Conservation (phyloP, 116 monocot genomes). For the Iris pallida region DNA sequence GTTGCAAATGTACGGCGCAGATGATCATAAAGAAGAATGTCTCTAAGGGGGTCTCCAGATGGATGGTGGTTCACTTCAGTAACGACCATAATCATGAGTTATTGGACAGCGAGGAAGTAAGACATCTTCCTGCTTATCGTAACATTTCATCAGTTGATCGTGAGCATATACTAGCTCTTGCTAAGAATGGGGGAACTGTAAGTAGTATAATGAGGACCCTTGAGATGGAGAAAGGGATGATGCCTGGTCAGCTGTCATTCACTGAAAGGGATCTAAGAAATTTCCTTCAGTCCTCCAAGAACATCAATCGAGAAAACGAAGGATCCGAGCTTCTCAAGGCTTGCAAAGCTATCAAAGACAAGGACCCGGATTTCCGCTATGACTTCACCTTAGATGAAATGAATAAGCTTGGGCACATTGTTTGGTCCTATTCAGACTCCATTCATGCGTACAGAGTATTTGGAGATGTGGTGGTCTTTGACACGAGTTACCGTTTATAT, state of each 20-base stretch:
- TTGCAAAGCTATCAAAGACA: constrained; percentile 69
- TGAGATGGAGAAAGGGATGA: constrained; percentile 57
- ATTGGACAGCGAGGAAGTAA: constrained; percentile 57
- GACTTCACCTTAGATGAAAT: constrained; percentile 56
- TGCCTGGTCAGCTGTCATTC: constrained; percentile 54
- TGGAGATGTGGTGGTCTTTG: constrained; percentile 81
- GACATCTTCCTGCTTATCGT: constrained; percentile 60
- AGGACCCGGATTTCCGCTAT: constrained; percentile 48
- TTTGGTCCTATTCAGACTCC: constrained; percentile 65
- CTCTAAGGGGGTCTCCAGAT: constrained; percentile 38
- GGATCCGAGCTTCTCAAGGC: constrained; percentile 63
- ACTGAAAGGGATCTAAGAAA: constrained; percentile 74
- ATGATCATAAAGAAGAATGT: constrained; percentile 87
- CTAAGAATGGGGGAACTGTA: constrained; percentile 55
- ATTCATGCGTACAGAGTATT: constrained; percentile 55
- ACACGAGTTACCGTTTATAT: constrained; percentile 59
- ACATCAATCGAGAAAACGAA: constrained; percentile 64
- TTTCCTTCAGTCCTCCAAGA: constrained; percentile 70
- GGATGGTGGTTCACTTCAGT: constrained; percentile 72
- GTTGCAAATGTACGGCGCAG: constrained; percentile 75
- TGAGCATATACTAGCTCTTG: constrained; percentile 49
- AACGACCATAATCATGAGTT: constrained; percentile 77
- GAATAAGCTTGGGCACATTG: constrained; percentile 55
- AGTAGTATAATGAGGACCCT: constrained; percentile 62
- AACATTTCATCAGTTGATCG: constrained; percentile 64